Base-by-base conservation (phyloP, 2,329 filamentous ascomycete genomes). In the Trichoderma oligosporum region DNA sequence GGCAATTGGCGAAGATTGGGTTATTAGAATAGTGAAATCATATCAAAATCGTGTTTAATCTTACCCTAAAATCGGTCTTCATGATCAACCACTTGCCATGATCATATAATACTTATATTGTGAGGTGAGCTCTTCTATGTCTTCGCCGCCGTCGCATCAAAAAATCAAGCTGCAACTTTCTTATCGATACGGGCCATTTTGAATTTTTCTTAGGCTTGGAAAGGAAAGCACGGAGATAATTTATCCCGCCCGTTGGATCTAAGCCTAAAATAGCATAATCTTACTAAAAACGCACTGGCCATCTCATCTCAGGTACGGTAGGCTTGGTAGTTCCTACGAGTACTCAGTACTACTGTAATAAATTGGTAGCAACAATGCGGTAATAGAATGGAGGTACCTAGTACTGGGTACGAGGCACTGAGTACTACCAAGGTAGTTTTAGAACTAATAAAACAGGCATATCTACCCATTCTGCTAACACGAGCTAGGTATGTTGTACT, bases 41-140 rank as follows among this genome's bases (percentile, higher is more conserved):
- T 29, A 36, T 46, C 12, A n/a, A n/a, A n/a, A n/a, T n/a, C n/a
- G n/a, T n/a, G n/a, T n/a, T 18, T 53, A 18, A 59, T 58, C 73
- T 62, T 76, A 95, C 93, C 85, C 94, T 95, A 75, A 97, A 99
- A 76, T 97, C 93, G 65, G 92, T 97, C 88, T 97, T 99, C 94
- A 99, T 99, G 72, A 74, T 85, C 71, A 73, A 67, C 69, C 68
- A 64, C 64, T 66, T 67, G 67, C 70, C 71, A 73, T 73, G 62
- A 67, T 70, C 47, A 38, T 46, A 8, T 22, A 54, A 41, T 36
- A 33, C 16, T 36, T 31, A 24, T 51, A 27, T n/a, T 35, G 31
- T 12, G n/a, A 35, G 31, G 41, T 53, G 58, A 48, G 53, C 53
- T 47, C 38, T 41, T 29, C 35, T 31, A 35, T n/a, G 39, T 16